Conservation (phyloP, 768 basidiomycete species). For the Clitopilus hobsonii region DNA sequence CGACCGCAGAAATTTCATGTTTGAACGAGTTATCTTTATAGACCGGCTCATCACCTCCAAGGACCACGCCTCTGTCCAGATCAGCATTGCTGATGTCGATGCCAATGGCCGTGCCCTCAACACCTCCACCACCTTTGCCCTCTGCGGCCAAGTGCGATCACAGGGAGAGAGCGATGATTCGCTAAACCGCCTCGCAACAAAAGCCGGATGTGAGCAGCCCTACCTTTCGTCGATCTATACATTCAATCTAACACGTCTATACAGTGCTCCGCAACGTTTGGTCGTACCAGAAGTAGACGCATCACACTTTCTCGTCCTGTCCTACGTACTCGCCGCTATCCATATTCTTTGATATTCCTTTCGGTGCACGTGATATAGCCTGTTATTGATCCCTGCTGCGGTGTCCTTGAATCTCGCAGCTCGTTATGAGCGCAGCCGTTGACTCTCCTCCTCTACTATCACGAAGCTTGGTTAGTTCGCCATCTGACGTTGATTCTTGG, state of each 20-base stretch:
- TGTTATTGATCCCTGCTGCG: constrained; percentile 1
- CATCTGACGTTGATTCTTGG: not conserved
- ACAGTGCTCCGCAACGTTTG: constrained; percentile 94
- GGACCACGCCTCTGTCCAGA: constrained; percentile 98
- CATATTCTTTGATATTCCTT: constrained; percentile 3
- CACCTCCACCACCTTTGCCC: constrained; percentile 88
- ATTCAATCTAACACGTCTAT: constrained; percentile 7
- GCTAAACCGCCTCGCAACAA: constrained; percentile 92
- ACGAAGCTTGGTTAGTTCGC: constrained; percentile 4
- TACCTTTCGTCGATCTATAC: not conserved
- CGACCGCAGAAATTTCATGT: not conserved
- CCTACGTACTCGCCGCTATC: constrained; percentile 8
- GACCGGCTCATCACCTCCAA: constrained; percentile 98
- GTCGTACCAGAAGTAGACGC: constrained; percentile 84
- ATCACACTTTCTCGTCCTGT: constrained; percentile 9
- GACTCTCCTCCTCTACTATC: constrained; percentile 7
- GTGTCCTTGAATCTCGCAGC: not conserved
- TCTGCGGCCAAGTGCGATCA: constrained; percentile 90
- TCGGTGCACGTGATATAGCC: constrained; percentile 3
- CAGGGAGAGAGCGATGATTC: constrained; percentile 97
- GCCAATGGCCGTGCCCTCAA: constrained; percentile 73
- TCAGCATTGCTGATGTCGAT: constrained; percentile 93
- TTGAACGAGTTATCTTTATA: constrained; percentile 23
- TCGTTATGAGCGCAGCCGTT: constrained; percentile 6
- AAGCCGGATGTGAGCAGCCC: constrained; percentile 79